Percentiles rank a stretch among this genome's conserved stretches.
Conservation (phyloP, 176 grass and related monocot species). For the Oryza glumipatula region DNA sequence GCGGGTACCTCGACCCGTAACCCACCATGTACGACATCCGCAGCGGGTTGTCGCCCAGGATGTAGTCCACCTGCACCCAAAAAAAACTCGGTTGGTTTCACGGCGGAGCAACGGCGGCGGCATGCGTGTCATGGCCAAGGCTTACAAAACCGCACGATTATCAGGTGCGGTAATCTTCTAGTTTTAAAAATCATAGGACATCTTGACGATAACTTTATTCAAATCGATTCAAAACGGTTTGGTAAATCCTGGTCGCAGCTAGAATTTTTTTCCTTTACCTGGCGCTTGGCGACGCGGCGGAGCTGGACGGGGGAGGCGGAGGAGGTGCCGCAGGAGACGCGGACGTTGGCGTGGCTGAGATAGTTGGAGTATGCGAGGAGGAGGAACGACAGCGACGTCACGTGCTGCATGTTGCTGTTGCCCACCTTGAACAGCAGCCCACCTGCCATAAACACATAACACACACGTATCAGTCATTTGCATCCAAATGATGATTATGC, state of each 20-base stretch:
- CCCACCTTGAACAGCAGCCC: constrained; percentile 85
- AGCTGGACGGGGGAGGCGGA: constrained; percentile 62
- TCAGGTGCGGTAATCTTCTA: too few relatives aligned
- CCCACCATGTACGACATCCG: constrained; percentile 98
- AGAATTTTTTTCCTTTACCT: constrained; percentile 33
- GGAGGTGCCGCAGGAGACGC: constrained; percentile 55
- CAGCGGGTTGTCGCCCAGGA: constrained; percentile 88
- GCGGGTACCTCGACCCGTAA: constrained; percentile 68
- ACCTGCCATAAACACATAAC: constrained; percentile 28
- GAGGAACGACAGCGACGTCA: constrained; percentile 88
- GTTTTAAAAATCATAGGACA: too few relatives aligned
- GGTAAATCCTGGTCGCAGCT: too few relatives aligned
- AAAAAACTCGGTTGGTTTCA: background rate
- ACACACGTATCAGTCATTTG: background rate
- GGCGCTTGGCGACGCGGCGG: constrained; percentile 79
- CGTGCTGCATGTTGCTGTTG: constrained; percentile 99
- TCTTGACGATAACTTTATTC: too few relatives aligned
- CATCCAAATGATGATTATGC: background rate
- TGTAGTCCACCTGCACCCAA: constrained; percentile 73
- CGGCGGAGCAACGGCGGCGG: too few relatives aligned
- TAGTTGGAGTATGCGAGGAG: constrained; percentile 90
- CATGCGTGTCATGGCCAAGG: too few relatives aligned
- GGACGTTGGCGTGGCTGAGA: constrained; percentile 80
- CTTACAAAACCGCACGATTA: too few relatives aligned
- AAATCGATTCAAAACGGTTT: too few relatives aligned